These are phyloP conservation scores for Saccharomycopsis sp. DNA, from an alignment of 805 yeast species.

Conservation along the genomic window DNA sequence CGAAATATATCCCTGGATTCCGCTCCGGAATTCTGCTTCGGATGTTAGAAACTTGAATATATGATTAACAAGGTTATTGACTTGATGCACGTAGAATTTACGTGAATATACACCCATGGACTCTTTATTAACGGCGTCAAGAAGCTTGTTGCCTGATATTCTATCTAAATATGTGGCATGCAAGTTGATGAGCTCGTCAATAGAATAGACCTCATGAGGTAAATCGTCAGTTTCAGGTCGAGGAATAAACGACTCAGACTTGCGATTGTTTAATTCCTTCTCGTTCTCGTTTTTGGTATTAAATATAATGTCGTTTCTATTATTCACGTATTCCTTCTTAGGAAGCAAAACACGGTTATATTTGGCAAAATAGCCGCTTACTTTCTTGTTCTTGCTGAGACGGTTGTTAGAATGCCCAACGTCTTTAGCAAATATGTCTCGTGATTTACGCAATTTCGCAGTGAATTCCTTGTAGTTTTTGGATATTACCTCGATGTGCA, in stretches of 20 bases:
- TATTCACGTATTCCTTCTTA: conserved; percentile 22
- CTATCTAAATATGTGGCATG: conserved; percentile 31
- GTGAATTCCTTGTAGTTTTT: conserved; percentile 29
- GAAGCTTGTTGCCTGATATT: conserved; percentile 33
- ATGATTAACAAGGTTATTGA: conserved; percentile 32
- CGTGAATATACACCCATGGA: conserved; percentile 34
- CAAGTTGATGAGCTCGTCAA: conserved; percentile 42
- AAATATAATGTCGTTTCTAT: conserved; percentile 10
- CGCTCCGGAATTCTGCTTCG: conserved; percentile 33
- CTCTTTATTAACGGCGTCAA: conserved; percentile 25
- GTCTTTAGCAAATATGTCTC: conserved; percentile 22
- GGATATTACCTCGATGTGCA: conserved; percentile 43
- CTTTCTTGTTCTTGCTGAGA: conserved; percentile 10
- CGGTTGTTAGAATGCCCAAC: conserved; percentile 5
- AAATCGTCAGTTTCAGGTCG: conserved; percentile 2
- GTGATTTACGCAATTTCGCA: conserved; percentile 11
- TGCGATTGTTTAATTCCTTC: background rate
- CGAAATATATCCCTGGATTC: conserved; percentile 31
- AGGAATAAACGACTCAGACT: background rate
- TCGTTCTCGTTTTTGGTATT: conserved; percentile 11
- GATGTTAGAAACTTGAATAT: conserved; percentile 35
- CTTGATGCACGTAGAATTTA: conserved; percentile 36
- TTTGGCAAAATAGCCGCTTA: conserved; percentile 22
- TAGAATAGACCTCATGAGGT: conserved; percentile 31
- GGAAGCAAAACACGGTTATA: conserved; percentile 29